These are phyloP conservation scores for Aspergillus calidoustus DNA, from an alignment of 2,329 filamentous ascomycete species.

Conservation along the genomic window DNA sequence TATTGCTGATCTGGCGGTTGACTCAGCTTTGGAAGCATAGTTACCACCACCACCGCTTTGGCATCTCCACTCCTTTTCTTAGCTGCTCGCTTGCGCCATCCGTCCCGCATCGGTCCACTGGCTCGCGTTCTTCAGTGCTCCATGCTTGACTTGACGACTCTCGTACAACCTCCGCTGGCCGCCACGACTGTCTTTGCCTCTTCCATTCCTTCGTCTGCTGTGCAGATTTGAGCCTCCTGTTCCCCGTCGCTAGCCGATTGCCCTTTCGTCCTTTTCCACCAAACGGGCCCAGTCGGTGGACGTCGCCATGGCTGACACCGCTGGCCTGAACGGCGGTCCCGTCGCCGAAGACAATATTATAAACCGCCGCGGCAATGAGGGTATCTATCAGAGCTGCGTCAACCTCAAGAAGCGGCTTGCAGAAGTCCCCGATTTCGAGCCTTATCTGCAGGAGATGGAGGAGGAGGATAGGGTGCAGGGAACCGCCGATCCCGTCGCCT, in stretches of 20 bases:
- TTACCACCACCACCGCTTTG: conserved; percentile 2
- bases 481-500: conserved; percentile 79
- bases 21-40: conserved; percentile 25
- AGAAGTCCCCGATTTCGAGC: conserved; percentile 82
- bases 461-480: conserved; percentile 67
- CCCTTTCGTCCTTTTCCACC: conserved; percentile 11
- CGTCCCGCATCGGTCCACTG: conserved; percentile 34
- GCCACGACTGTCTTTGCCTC: conserved; percentile 23
- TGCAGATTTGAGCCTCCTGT: conserved; percentile 36
- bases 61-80: conserved; percentile 28
- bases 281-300: conserved; percentile 27
- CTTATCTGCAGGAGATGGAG: conserved; percentile 72
- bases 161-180: conserved; percentile 35
- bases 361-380: conserved; percentile 94
- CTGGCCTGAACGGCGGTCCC: conserved; percentile 40
- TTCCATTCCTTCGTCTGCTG: conserved; percentile 33
- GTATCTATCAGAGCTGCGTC: conserved; percentile 94
- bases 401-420: conserved; percentile 79
- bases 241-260: conserved; percentile 10
- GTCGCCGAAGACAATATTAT: conserved; percentile 90
- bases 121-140: conserved; percentile 33
- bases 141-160: conserved; percentile 35
- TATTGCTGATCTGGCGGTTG: conserved; percentile 10
- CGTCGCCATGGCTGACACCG: conserved; percentile 42
- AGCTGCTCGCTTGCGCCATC: conserved; percentile 33